These are phyloP conservation scores for Emergomyces africanus DNA, from an alignment of 2,329 filamentous ascomycete genomes.

Conservation along the genomic window DNA sequence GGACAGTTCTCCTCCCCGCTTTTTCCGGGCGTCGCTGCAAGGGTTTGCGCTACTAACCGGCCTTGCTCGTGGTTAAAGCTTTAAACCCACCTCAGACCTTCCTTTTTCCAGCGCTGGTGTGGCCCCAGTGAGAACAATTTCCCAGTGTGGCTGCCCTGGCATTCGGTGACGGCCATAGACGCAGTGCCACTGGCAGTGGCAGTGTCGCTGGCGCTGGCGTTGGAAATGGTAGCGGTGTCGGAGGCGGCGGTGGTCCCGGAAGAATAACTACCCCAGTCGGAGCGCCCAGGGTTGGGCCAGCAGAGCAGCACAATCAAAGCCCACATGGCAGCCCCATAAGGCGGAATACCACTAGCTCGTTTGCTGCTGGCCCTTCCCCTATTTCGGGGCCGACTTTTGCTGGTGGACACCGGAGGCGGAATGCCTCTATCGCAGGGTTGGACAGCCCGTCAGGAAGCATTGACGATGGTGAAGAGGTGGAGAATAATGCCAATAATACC, in stretches of 20 bases:
- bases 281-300: neutral
- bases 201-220: constrained; percentile 1
- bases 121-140: constrained; percentile 2
- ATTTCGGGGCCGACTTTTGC: neutral
- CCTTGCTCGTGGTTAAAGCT: neutral
- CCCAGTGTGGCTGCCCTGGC: constrained; percentile 10
- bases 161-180: constrained; percentile 8
- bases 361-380: constrained; percentile 2
- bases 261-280: neutral
- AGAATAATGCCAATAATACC: constrained; percentile 10
- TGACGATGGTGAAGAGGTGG: constrained; percentile 30
- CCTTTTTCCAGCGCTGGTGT: neutral
- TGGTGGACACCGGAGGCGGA: constrained; percentile 23
- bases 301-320: neutral
- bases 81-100: neutral
- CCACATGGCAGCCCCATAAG: constrained; percentile 1
- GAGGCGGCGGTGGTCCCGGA: constrained; percentile 5
- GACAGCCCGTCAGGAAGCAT: constrained; percentile 37
- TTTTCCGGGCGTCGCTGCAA: neutral
- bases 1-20: neutral
- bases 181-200: constrained; percentile 8
- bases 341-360: neutral
- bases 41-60: neutral
- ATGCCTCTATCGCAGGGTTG: constrained; percentile 30
- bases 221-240: constrained; percentile 11